Evolutionary conservation across 106 monocot genomes (phyloP), one percentile per base, ranked within the genome.

Genomic region (Ottelia alismoides): DNA sequence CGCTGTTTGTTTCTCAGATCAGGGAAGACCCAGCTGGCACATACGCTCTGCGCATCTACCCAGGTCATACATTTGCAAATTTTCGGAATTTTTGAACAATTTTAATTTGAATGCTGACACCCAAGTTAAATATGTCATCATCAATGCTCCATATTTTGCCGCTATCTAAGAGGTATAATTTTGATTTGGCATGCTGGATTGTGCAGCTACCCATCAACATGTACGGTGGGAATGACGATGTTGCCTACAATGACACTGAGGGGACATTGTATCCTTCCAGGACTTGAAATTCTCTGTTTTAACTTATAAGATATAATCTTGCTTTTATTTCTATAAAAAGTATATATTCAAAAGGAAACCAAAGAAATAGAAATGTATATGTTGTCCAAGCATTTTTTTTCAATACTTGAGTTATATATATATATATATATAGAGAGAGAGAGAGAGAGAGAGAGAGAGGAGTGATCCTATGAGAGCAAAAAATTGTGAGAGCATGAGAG

Each of bases 191-290:
- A 0, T 45, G 20, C 22, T 30, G n/a, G 2, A 31, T 62, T 2
- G 0, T 29, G 20, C 65, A 96, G 94, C 88, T 96, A 57, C 94
- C 94, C 0, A 67, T 74, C 52, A 65, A 66, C 71, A 82, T 96
- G 88, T 81, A 68, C 35, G 94, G 94, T 0, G 94, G 94, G 25
- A 96, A 96, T 21, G 94, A 88, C 20, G 89, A 96, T 66, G 94
- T 96, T 20, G 94, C 94, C 14, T 96, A 88, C 69, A 89, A 88
- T 19, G 94, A 96, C 69, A 96, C 94, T 6, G 94, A 96, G 67
- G 94, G 94, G 28, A 96, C 94, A 74, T 96, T 96, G 94, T 96
- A 96, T 78, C 78, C 79, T 76, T 81, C 47, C 9, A n/a, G n/a
- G n/a, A n/a, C n/a, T n/a, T n/a, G n/a, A n/a, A n/a, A n/a, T n/a